Percentiles rank a stretch among this genome's conserved stretches.
Conservation (phyloP, 345 rosid genomes). For the Lumnitzera littorea region DNA sequence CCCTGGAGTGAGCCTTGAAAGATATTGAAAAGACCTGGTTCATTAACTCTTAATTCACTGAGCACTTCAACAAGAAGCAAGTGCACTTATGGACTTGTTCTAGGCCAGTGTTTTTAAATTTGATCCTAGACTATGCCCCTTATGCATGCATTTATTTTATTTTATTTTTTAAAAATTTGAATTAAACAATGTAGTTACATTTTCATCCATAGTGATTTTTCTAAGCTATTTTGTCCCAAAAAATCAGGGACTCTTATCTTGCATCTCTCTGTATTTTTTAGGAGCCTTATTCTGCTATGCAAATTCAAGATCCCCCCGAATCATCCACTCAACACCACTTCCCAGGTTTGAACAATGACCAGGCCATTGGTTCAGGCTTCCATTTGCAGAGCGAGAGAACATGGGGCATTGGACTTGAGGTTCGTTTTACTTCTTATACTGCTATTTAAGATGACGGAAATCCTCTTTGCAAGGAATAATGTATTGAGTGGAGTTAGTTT, state of each 20-base stretch:
- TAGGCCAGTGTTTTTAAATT: no score
- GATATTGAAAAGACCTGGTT: no score
- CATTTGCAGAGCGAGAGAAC: slow-evolving; percentile 60
- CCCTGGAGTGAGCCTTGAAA: no score
- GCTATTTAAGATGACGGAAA: not conserved
- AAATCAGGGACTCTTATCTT: not conserved
- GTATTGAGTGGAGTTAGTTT: not conserved
- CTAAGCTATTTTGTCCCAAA: not conserved
- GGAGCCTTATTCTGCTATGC: slow-evolving; percentile 6
- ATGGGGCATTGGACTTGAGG: slow-evolving; percentile 98
- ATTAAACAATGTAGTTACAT: no score
- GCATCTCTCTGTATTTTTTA: slow-evolving; percentile 5
- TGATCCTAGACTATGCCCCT: no score
- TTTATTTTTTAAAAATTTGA: no score
- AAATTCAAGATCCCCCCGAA: slow-evolving; percentile 2
- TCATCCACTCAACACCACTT: slow-evolving; percentile 49
- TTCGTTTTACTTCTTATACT: slow-evolving; percentile 11
- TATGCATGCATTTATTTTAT: no score
- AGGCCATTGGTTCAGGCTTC: slow-evolving; percentile 49
- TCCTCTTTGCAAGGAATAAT: not conserved
- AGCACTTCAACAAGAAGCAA: no score
- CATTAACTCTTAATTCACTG: no score
- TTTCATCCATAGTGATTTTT: no score
- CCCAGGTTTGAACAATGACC: slow-evolving; percentile 57
- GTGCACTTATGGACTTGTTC: no score